Conservation (phyloP, 768 basidiomycete species). For the Symmetrospora coprosmae region DNA sequence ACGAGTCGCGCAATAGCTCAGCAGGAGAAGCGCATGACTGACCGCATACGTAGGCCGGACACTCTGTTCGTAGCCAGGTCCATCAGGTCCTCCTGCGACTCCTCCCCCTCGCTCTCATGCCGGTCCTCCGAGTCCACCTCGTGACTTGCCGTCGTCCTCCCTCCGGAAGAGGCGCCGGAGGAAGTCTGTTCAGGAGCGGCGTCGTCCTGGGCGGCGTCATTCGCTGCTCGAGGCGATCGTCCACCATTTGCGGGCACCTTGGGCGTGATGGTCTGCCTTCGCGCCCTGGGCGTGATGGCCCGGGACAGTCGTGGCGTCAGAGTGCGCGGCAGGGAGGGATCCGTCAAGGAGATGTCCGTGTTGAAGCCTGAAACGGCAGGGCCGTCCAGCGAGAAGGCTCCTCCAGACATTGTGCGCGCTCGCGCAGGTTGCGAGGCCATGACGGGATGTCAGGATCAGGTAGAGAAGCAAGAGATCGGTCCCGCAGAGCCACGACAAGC, state of each 20-base stretch:
- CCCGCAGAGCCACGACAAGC: too few relatives aligned
- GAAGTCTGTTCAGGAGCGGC: not conserved
- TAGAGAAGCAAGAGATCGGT: too few relatives aligned
- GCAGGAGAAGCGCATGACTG: too few relatives aligned
- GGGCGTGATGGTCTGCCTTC: not conserved
- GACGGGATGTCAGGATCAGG: too few relatives aligned
- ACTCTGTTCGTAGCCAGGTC: conserved; percentile 2
- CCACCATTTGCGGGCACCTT: not conserved
- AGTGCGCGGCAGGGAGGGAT: not conserved
- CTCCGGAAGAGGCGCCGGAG: not conserved
- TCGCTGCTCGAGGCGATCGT: not conserved
- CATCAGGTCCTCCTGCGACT: conserved; percentile 4
- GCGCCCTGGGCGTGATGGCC: not conserved
- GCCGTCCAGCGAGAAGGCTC: too few relatives aligned
- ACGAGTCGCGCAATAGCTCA: too few relatives aligned
- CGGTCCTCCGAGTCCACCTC: not conserved
- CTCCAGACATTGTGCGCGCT: too few relatives aligned
- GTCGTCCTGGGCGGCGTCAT: not conserved
- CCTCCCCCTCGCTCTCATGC: too few relatives aligned
- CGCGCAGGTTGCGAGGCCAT: too few relatives aligned
- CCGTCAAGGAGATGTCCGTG: conserved; percentile 6
- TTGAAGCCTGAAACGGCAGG: conserved; percentile 3
- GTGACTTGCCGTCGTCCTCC: not conserved
- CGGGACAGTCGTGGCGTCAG: too few relatives aligned
- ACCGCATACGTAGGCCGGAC: conserved; percentile 15